Evolutionary conservation across 106 monocot species (phyloP), one percentile per base, ranked within the genome.

Genomic region (Hemerocallis citrina): DNA sequence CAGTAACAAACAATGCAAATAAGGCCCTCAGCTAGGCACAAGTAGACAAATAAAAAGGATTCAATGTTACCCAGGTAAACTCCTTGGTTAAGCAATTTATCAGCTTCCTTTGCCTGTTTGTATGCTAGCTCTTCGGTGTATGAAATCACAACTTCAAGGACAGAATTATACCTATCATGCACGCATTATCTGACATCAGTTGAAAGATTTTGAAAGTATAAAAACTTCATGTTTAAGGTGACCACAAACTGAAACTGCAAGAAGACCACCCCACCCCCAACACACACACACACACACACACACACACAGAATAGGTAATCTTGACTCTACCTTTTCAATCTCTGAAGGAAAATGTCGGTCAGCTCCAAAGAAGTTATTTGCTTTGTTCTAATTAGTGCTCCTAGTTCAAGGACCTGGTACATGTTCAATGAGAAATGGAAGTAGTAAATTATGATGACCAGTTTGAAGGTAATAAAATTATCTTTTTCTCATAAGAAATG

Each of bases 361-460:
- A 94, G 93, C 65, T 89, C 83, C 5, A 7, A 61, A 32, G 93
- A 89, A 37, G 89, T 89, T 23, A 94, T 80, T 72, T 94, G 67
- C 68, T 77, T 94, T 13, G 85, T 80, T 70, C 74, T 80, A 48
- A 94, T 80, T 35, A 94, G 77, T 52, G 75, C 71, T 54, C 80
- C 93, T n/a, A 94, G 75, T 68, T 94, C 93, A 80, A 83, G 71
- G 36, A 94, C 70, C 93, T 94, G 66, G 38, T 1, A 11, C n/a
- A 9, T 28, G 34, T 9, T 34, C 13, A 55, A 57, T 57, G 19
- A 76, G 2, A 49, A 6, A 24, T 25, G n/a, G 19, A 41, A 30
- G 7, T 38, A 37, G 41, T 30, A 37, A 46, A 47, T 22, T 19
- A 34, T 9, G 0, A 1, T 4, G 2, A 32, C 6, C 29, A 10